Evolutionary conservation across 176 grass and related monocot species (phyloP).

Genomic region (Triticum timopheevii): DNA sequence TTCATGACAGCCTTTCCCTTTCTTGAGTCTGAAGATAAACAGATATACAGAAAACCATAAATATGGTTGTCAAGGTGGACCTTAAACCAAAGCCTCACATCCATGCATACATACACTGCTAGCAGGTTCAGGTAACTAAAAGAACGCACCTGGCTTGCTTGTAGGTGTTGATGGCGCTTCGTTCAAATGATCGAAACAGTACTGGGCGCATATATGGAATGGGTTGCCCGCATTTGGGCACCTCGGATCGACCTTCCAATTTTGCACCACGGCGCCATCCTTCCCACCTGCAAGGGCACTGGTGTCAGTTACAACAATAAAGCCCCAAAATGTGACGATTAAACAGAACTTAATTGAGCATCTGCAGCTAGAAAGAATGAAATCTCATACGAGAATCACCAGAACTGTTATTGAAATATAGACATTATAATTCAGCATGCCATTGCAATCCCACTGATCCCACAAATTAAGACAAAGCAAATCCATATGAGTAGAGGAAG

Average conservation of each 20-base stretch:
- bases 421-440: background rate
- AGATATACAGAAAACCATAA: slow-evolving; percentile 21
- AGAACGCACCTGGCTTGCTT: slow-evolving; percentile 43
- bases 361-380: background rate
- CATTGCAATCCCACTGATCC: background rate
- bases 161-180: slow-evolving; percentile 16
- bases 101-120: background rate
- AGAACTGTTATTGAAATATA: background rate
- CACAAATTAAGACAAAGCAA: background rate
- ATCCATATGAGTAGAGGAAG: background rate
- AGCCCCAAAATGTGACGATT: background rate
- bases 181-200: slow-evolving; percentile 61
- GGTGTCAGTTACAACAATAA: background rate
- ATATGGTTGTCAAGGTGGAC: background rate
- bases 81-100: background rate
- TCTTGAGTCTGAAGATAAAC: slow-evolving; percentile 33
- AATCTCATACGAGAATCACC: background rate
- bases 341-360: background rate
- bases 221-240: slow-evolving; percentile 80
- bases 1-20: slow-evolving; percentile 39
- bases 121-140: background rate
- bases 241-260: slow-evolving; percentile 67
- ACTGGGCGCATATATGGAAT: slow-evolving; percentile 75
- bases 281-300: slow-evolving; percentile 17
- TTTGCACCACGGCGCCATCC: background rate